phyloP scores from a whole-genome alignment of 345 rosid genomes.

The Physaria fendleri region DNA sequence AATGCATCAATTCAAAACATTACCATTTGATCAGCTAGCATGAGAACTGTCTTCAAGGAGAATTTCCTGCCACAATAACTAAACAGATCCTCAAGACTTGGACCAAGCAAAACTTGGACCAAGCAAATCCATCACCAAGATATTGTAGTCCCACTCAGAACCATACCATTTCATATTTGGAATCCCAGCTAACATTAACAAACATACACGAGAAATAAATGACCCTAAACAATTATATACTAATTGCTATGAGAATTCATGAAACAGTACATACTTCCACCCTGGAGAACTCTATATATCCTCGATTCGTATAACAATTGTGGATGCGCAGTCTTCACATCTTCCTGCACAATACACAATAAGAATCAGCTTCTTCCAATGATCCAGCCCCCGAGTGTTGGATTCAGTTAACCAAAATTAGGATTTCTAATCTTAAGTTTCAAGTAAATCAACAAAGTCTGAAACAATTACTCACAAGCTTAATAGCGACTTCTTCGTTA shows the following conservation, averaged over 20 bases:
- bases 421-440: background rate
- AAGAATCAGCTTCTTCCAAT: background rate
- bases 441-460: background rate
- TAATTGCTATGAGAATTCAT: background rate
- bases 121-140: slow-evolving; percentile 90
- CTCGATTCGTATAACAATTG: slow-evolving; percentile 76
- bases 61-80: slow-evolving; percentile 80
- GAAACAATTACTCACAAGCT: slow-evolving; percentile 67
- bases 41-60: slow-evolving; percentile 85
- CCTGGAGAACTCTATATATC: slow-evolving; percentile 76
- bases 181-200: slow-evolving; percentile 70
- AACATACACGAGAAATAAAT: background rate
- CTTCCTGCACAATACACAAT: slow-evolving; percentile 46
- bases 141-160: slow-evolving; percentile 85
- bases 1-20: background rate
- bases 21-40: slow-evolving; percentile 99
- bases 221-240: background rate
- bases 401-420: background rate
- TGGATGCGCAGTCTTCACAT: slow-evolving; percentile 83
- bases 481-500: slow-evolving; percentile 92
- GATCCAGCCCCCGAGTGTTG: background rate
- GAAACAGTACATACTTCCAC: slow-evolving; percentile 59
- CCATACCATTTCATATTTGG: slow-evolving; percentile 92
- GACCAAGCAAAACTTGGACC: slow-evolving; percentile 97
- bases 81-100: slow-evolving; percentile 93